Evolutionary conservation across 306 rosid genomes (phyloP).

Genomic region (Vigna radiata): DNA sequence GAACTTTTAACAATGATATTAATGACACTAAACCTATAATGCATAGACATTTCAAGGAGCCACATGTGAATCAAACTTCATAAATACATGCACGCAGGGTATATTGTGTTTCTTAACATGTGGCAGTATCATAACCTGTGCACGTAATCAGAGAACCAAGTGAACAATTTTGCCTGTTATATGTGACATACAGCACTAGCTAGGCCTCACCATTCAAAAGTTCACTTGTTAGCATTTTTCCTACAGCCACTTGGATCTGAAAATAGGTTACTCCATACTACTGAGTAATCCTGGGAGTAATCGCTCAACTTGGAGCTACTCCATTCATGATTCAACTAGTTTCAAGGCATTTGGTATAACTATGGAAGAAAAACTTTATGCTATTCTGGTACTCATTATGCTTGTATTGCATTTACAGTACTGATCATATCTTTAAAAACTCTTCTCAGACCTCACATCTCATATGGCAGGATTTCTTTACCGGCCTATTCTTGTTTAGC

Average conservation of each 20-base stretch:
- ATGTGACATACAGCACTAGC: background rate
- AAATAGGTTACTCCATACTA: background rate
- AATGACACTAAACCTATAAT: background rate
- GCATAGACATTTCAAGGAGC: background rate
- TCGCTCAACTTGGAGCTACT: background rate
- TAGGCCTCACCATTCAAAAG: background rate
- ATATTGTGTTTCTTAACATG: background rate
- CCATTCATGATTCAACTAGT: background rate
- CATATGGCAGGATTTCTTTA: constrained; percentile 18
- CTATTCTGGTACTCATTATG: background rate
- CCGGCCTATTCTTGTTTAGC: constrained; percentile 4
- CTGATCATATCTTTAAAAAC: background rate
- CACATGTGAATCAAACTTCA: background rate
- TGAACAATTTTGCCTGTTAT: background rate
- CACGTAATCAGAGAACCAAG: background rate
- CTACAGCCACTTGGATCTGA: background rate
- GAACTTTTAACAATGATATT: background rate
- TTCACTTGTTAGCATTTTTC: constrained; percentile 8
- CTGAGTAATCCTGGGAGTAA: constrained; percentile 4
- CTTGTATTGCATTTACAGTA: constrained; percentile 2
- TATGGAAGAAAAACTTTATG: background rate
- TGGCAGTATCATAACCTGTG: background rate
- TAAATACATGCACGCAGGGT: background rate
- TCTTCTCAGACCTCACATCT: background rate
- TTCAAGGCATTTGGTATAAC: background rate